Conservation (phyloP, 495 filamentous ascomycete genomes). For the Lepidopterella palustris region DNA sequence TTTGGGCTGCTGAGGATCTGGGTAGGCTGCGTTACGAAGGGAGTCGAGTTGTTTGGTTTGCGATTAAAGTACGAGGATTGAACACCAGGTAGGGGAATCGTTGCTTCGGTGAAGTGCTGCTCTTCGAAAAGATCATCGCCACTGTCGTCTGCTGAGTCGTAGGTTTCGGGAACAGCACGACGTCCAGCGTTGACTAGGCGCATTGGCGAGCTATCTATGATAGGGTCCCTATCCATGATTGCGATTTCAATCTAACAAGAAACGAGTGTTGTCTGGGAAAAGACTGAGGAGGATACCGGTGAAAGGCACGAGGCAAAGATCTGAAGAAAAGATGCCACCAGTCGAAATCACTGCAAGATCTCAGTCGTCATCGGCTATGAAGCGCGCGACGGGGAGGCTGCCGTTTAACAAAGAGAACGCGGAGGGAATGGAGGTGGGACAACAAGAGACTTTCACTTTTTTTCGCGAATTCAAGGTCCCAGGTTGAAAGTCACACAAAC, state of each 20-base stretch:
- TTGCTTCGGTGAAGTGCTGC: slow-evolving; percentile 52
- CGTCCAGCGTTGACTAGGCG: not conserved
- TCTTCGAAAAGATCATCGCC: slow-evolving; percentile 50
- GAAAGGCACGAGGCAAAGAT: not conserved
- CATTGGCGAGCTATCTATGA: slow-evolving; percentile 13
- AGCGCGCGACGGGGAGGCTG: not conserved
- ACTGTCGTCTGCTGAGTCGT: slow-evolving; percentile 45
- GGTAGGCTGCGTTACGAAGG: slow-evolving; percentile 59
- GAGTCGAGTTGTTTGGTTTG: slow-evolving; percentile 34
- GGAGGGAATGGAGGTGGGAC: not conserved
- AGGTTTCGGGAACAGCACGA: slow-evolving; percentile 7
- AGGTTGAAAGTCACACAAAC: not conserved
- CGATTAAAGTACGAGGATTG: slow-evolving; percentile 27
- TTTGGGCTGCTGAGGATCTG: slow-evolving; percentile 49
- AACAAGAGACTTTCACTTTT: too few relatives aligned
- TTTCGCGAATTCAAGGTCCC: too few relatives aligned
- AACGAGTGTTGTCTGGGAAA: not conserved
- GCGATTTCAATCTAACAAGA: not conserved
- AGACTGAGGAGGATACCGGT: not conserved
- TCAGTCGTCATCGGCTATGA: not conserved
- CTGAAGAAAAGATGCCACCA: not conserved
- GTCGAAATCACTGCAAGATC: not conserved
- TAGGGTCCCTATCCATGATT: slow-evolving; percentile 11
- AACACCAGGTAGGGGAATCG: slow-evolving; percentile 44
- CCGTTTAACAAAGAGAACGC: not conserved